Evolutionary conservation across 2,329 filamentous ascomycete species (phyloP), one percentile per base, ranked within the genome.

Genomic region (Thelonectria discophora): DNA sequence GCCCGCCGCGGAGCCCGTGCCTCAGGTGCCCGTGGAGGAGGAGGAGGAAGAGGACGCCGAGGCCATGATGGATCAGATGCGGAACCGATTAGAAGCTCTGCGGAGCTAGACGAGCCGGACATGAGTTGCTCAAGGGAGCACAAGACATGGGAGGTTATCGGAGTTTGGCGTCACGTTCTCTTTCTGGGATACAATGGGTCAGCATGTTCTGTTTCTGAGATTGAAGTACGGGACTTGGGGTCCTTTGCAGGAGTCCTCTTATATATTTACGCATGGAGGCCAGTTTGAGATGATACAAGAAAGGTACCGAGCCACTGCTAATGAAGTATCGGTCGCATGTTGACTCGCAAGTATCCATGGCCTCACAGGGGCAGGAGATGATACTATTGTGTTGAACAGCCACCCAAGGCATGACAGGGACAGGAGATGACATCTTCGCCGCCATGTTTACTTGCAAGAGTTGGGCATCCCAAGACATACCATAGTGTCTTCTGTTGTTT

Each of bases 51-150:
- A 93, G 62, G 92, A 96, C 71, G 89, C 92, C 64, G 93, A 97
- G 78, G 93, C 91, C 49, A 93, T 95, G 81, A 87, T 98, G 80
- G 90, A 93, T 71, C 91, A 97, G 81, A 98, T 98, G 95, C 85
- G 94, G 75, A 93, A 93, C 69, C 85, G 94, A 49, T 78, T 99
- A 70, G 93, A 98, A 80, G 94, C 94, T 37, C 79, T 98, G 74
- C 91, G 95, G 85, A 97, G 93, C 78, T 97, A 72, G 65, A 55
- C 12, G 34, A 12, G 39, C 43, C 27, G 30, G 9, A 15, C 13
- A 15, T 5, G 7, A 37, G 34, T 15, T 37, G 34, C 34, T 37
- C 32, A 9, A 8, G 13, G 7, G 12, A 9, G 32, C 32, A 11
- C 15, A 12, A 9, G 20, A 37, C n/a, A 30, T 24, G 43, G 43